Percentiles rank a stretch among this genome's conserved stretches.
phyloP scores from a whole-genome alignment of 2,329 filamentous ascomycete genomes.

The Pyricularia pennisetigena region DNA sequence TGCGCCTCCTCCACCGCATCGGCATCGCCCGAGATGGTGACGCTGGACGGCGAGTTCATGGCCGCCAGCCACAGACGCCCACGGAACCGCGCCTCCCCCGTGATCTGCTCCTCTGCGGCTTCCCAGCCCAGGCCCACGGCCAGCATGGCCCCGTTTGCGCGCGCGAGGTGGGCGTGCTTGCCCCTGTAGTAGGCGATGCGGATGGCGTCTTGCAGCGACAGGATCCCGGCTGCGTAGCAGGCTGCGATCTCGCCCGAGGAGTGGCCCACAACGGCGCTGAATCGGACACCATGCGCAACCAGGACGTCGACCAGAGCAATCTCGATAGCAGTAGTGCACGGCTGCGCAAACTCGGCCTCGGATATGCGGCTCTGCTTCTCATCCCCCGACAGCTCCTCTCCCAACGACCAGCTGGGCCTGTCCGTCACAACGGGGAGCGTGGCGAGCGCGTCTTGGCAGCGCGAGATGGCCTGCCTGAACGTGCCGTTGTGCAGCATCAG shows the following conservation, averaged over 20 bases:
- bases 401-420: constrained; percentile 22
- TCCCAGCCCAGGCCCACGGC: constrained; percentile 22
- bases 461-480: constrained; percentile 19
- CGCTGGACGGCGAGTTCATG: constrained; percentile 14
- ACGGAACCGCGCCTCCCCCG: neutral
- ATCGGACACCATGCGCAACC: constrained; percentile 17
- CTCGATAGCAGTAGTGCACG: constrained; percentile 25
- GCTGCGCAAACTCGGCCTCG: constrained; percentile 25
- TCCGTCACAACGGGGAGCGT: constrained; percentile 12
- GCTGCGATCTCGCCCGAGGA: constrained; percentile 34
- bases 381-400: constrained; percentile 25
- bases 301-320: constrained; percentile 31
- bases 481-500: constrained; percentile 20
- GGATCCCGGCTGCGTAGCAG: constrained; percentile 27
- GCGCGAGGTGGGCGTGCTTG: neutral
- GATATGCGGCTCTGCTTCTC: constrained; percentile 21
- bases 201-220: constrained; percentile 13
- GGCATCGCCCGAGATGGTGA: constrained; percentile 31
- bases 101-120: neutral
- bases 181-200: constrained; percentile 13
- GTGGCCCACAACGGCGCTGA: constrained; percentile 28
- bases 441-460: constrained; percentile 14
- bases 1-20: constrained; percentile 8
- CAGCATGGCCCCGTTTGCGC: constrained; percentile 24
- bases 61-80: neutral